Evolutionary conservation across 805 yeast genomes (phyloP), one percentile per base, ranked within the genome.

Genomic region (Candida dendrica): DNA sequence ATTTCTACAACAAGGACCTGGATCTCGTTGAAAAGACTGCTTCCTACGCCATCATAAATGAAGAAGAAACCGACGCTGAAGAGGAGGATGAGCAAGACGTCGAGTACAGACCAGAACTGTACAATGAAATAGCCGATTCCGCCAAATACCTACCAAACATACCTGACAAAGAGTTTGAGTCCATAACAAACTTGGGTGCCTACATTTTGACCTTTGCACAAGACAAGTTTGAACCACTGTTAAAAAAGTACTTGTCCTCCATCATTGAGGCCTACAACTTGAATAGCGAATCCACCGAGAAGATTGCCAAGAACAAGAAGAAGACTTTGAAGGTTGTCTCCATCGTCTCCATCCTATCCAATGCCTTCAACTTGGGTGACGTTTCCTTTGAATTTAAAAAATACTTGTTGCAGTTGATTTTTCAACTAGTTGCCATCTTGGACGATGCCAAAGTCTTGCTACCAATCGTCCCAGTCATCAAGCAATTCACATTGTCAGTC

Each of bases 161-260:
- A 35, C 54, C 56, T 29, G 62, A 58, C 30, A 53, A 39, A 34
- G 60, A 58, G 37, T 41, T 53, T 20, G 62, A 58, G 41, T 35
- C 52, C 5, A 42, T 54, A n/a, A 46, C 47, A 14, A 58, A 55
- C 38, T 46, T 58, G 29, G 55, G 46, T 8, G 45, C 51, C 26
- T 49, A 46, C 43, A 55, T 58, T 34, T 41, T 56, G 31, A 41
- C 46, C 11, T 44, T 42, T 18, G 31, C 44, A 16, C 27, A 36
- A 27, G 30, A 27, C 5, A 41, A 41, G 16, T 40, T 27, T 24
- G 34, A 42, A 20, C n/a, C 33, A 10, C 34, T 42, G 14, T 20
- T 36, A 7, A 17, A 27, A 15, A 8, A 24, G 6, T 46, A 40
- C 34, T 19, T 47, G 7, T 14, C 22, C 10, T 30, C 30, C 6